Base-by-base conservation (phyloP, 768 basidiomycete species). In the Sporobolomyces pararoseus region DNA sequence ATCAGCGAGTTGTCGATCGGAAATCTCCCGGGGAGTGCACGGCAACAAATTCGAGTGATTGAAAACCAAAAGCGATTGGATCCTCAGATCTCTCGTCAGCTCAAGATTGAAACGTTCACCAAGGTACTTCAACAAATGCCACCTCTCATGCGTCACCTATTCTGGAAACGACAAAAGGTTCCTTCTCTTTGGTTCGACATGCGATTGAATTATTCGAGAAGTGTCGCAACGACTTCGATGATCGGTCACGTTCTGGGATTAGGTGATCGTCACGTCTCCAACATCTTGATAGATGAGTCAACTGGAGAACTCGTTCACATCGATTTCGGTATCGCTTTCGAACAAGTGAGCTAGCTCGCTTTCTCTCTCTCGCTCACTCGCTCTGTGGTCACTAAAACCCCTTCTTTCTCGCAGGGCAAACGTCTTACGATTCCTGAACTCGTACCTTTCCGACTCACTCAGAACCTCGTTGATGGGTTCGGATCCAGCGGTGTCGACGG, bases 251-350 rank as follows among this genome's bases (percentile, higher is more conserved):
- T 96, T 50, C 81, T 98, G 25, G 95, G 95, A 12, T 83, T 99
- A 1, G 95, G 95, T 0, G 95, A 99, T 78, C 85, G 95, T 17
- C 95, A 99, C 78, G 84, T 84, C 9, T 88, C 89, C 50, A 99
- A 99, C 79, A 95, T 99, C 75, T 82, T 99, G 52, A 82, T 98
- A 52, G 93, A 98, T 78, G 85, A 85, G 55, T 79, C 79, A 32
- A 87, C 85, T 13, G 95, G 95, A 21, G 91, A 98, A 77, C 83
- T 94, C 52, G 87, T 98, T 10, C 93, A 96, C 78, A 99, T 99
- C 62, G 95, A 99, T 79, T 83, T 98, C 1, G 95, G 95, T 1
- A 92, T 98, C 68, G 92, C 93, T 0, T 98, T 99, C 79, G 96
- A 96, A 69, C 90, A 70, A 74, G 83, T 77, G 23, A 49, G 57